Percentiles rank a stretch among this genome's conserved stretches.
Conservation (phyloP, 1,284 basidiomycete genomes). For the Pseudozyma sp. region DNA sequence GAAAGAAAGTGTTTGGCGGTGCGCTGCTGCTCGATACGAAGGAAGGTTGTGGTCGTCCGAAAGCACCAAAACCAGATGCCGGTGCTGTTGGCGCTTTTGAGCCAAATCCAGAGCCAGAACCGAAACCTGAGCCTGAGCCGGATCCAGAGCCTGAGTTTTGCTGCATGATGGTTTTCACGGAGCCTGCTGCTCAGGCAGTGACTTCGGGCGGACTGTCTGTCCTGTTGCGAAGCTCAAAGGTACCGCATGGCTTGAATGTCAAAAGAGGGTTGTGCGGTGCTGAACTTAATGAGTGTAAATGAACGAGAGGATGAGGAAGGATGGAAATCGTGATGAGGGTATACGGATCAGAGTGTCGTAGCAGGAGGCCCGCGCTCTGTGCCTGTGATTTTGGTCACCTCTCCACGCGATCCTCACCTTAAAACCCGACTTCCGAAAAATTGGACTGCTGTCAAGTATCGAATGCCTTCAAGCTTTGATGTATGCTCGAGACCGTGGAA, state of each 20-base stretch:
- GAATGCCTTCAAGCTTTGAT: background rate
- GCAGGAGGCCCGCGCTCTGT: background rate
- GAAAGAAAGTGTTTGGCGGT: conserved; percentile 37
- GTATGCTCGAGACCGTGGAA: no score
- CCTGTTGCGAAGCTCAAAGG: background rate
- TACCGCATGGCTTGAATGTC: conserved; percentile 2
- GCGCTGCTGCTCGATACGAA: conserved; percentile 25
- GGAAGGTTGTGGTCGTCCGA: conserved; percentile 18
- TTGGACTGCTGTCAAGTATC: background rate
- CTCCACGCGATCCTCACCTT: conserved; percentile 6
- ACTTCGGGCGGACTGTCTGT: background rate
- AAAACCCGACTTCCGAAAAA: background rate
- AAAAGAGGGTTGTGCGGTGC: background rate
- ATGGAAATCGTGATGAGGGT: background rate
- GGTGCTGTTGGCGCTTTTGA: background rate
- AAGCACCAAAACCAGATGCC: conserved; percentile 15
- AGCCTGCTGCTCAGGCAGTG: conserved; percentile 5
- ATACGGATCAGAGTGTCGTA: background rate
- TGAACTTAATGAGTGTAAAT: background rate
- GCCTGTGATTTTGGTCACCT: background rate
- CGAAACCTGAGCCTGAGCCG: conserved; percentile 9
- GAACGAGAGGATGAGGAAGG: background rate
- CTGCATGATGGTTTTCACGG: conserved; percentile 11
- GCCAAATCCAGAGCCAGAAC: background rate
- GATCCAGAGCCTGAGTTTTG: conserved; percentile 11